Percentiles rank a stretch among this genome's conserved stretches.
Conservation (phyloP, 2,329 filamentous ascomycete species). For the Xenoacremonium recifei region DNA sequence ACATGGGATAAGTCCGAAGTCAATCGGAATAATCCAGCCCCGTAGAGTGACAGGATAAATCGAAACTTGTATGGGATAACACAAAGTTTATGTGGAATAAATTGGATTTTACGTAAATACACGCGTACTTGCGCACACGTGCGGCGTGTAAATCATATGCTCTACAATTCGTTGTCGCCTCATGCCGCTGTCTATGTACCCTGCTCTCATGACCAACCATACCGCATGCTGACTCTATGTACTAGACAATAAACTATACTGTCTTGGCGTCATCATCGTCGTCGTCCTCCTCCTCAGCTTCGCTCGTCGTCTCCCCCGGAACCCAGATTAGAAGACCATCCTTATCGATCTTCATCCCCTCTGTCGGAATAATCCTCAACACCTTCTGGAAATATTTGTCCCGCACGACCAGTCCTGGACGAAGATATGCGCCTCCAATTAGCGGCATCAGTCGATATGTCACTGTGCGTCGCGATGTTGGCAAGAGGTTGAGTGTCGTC, state of each 20-base stretch:
- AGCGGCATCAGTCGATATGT: slow-evolving; percentile 73
- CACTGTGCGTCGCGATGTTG: slow-evolving; percentile 72
- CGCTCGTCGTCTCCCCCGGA: slow-evolving; percentile 31
- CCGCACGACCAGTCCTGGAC: slow-evolving; percentile 71
- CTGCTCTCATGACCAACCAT: no score
- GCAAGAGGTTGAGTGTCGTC: slow-evolving; percentile 75
- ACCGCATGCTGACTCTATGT: neutral
- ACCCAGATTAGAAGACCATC: slow-evolving; percentile 65
- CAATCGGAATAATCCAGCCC: no score
- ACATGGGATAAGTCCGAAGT: no score
- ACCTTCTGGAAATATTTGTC: slow-evolving; percentile 95
- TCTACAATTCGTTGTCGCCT: no score
- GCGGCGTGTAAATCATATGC: no score
- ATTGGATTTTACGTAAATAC: no score
- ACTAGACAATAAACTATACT: no score
- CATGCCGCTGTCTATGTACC: no score
- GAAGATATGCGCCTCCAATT: slow-evolving; percentile 64
- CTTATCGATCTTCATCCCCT: slow-evolving; percentile 65
- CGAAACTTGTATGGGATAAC: no score
- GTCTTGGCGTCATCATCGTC: slow-evolving; percentile 8
- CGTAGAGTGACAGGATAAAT: no score
- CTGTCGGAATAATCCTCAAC: slow-evolving; percentile 75
- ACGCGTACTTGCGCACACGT: no score
- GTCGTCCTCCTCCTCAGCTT: slow-evolving; percentile 12
- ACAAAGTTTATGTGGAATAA: no score